Conservation (phyloP, 768 basidiomycete species). For the Suillus subalutaceus region DNA sequence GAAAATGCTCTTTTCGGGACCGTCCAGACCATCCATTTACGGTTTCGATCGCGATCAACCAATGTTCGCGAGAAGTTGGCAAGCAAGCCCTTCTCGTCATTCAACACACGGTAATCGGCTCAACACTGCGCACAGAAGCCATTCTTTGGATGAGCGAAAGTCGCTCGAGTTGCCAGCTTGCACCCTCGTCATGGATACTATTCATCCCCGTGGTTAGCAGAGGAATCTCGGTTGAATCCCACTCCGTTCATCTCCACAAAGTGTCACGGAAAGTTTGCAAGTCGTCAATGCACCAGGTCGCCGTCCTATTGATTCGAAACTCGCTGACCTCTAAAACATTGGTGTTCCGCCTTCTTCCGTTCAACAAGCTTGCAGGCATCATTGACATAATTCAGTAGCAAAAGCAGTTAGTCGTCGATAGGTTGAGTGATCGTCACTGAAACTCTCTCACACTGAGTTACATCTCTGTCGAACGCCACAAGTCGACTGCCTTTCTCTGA, state of each 20-base stretch:
- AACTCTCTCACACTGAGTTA: constrained; percentile 29
- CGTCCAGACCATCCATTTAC: constrained; percentile 31
- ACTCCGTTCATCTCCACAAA: constrained; percentile 3
- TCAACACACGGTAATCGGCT: constrained; percentile 30
- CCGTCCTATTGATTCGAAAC: constrained; percentile 7
- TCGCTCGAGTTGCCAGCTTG: constrained; percentile 10
- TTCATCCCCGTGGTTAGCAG: no score
- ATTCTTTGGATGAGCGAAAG: background rate
- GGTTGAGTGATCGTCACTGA: constrained; percentile 26
- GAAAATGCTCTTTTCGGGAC: constrained; percentile 33
- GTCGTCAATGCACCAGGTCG: constrained; percentile 14
- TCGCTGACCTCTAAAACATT: constrained; percentile 11
- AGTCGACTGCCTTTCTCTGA: constrained; percentile 11
- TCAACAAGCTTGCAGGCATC: background rate
- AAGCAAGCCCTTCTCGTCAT: constrained; percentile 24
- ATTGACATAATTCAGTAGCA: constrained; percentile 31
- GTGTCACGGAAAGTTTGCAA: constrained; percentile 5
- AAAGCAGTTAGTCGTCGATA: constrained; percentile 26
- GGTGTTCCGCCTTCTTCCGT: constrained; percentile 3
- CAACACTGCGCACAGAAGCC: constrained; percentile 15
- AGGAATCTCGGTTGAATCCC: no score
- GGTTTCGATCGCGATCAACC: constrained; percentile 28
- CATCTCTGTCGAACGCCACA: constrained; percentile 35
- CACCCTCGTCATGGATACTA: constrained; percentile 34
- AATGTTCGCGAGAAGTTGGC: constrained; percentile 3